phyloP scores from a whole-genome alignment of 2,329 filamentous ascomycete genomes.

The Alternaria infectoria region DNA sequence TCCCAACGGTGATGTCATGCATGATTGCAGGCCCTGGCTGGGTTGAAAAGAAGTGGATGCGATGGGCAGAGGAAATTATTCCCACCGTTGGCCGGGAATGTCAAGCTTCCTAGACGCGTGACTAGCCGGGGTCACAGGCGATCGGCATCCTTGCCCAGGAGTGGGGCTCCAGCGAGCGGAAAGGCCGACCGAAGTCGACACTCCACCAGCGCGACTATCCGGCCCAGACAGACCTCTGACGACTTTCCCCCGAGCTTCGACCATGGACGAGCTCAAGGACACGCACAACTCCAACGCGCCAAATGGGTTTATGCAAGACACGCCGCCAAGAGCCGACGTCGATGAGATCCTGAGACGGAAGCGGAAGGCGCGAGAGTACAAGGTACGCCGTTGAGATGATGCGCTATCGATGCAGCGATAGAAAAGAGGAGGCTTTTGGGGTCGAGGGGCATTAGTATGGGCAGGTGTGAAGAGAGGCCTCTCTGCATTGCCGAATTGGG shows the following conservation, averaged over 20 bases:
- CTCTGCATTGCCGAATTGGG: slow-evolving; percentile 22
- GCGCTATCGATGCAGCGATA: neutral
- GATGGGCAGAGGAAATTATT: neutral
- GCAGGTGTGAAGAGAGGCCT: neutral
- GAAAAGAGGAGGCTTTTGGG: neutral
- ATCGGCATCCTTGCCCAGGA: slow-evolving; percentile 5
- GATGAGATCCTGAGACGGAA: slow-evolving; percentile 59
- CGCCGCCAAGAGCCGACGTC: slow-evolving; percentile 54
- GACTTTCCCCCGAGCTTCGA: slow-evolving; percentile 23
- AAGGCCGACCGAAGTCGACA: slow-evolving; percentile 12
- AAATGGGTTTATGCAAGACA: slow-evolving; percentile 36
- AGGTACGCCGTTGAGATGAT: slow-evolving; percentile 40
- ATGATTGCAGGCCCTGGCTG: neutral
- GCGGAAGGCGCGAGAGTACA: slow-evolving; percentile 59
- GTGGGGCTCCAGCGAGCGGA: slow-evolving; percentile 24
- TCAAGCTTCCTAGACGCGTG: slow-evolving; percentile 19
- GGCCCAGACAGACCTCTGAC: slow-evolving; percentile 24
- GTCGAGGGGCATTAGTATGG: neutral
- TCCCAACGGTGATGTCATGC: slow-evolving; percentile 5
- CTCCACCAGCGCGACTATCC: slow-evolving; percentile 23
- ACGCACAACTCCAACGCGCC: slow-evolving; percentile 33
- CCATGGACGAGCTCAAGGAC: slow-evolving; percentile 39
- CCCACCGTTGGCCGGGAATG: neutral
- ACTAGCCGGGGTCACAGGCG: slow-evolving; percentile 11
- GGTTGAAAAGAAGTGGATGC: neutral